Percentiles rank a stretch among this genome's conserved stretches.
phyloP scores from a whole-genome alignment of 495 filamentous ascomycete species.

The Rusavskia elegans region DNA sequence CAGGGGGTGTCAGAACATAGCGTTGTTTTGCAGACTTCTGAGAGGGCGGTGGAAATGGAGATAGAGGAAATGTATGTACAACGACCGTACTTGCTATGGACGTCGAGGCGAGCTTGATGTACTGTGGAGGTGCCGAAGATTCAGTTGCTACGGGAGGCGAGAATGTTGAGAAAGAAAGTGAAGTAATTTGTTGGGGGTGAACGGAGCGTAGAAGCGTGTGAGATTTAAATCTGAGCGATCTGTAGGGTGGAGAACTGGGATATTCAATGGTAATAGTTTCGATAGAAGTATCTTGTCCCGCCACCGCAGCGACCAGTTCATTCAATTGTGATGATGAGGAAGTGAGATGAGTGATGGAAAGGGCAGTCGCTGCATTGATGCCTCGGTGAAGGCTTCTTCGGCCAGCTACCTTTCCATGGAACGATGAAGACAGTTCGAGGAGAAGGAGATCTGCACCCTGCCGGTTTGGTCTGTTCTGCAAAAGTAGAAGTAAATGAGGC shows the following conservation, averaged over 20 bases:
- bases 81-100: constrained; percentile 74
- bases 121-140: constrained; percentile 33
- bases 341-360: constrained; percentile 58
- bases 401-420: constrained; percentile 25
- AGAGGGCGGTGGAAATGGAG: constrained; percentile 29
- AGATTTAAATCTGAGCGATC: constrained; percentile 36
- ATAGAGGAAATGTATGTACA: constrained; percentile 69
- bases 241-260: constrained; percentile 14
- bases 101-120: constrained; percentile 69
- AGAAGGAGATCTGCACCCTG: constrained; percentile 56
- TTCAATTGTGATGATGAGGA: constrained; percentile 36
- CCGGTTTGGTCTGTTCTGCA: constrained; percentile 37
- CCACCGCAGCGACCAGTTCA: constrained; percentile 67
- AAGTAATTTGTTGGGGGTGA: constrained; percentile 75
- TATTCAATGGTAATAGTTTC: constrained; percentile 58
- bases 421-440: constrained; percentile 26
- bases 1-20: constrained; percentile 51
- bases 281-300: constrained; percentile 70
- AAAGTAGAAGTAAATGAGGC: constrained; percentile 28
- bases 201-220: constrained; percentile 54
- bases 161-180: constrained; percentile 63
- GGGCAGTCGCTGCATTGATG: constrained; percentile 50
- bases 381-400: constrained; percentile 38
- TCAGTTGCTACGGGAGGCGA: constrained; percentile 35
- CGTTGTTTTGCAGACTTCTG: constrained; percentile 24